Conservation (phyloP, 225 moss, liverwort and hornwort genomes). For the Pseudoscleropodium purum region DNA sequence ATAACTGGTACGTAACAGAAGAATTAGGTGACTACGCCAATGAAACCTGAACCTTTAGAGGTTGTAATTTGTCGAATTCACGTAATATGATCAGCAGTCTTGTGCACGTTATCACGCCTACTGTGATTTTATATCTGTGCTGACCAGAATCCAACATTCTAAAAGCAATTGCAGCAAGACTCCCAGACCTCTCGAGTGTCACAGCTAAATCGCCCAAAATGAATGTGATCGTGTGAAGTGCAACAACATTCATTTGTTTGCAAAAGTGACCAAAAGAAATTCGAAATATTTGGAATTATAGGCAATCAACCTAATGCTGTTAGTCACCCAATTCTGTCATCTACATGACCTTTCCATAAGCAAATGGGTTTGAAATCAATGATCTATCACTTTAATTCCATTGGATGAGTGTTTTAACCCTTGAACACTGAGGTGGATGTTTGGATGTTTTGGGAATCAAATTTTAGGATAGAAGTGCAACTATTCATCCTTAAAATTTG, state of each 20-base stretch:
- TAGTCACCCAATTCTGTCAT: too few species aligned
- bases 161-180: neutral
- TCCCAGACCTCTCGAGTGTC: neutral
- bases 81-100: neutral
- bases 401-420: too few species aligned
- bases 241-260: neutral
- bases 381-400: too few species aligned
- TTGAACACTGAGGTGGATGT: too few species aligned
- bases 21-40: neutral
- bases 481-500: too few species aligned
- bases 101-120: neutral
- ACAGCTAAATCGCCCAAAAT: neutral
- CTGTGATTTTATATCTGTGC: neutral
- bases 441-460: too few species aligned
- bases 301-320: too few species aligned
- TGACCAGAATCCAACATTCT: neutral
- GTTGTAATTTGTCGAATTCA: neutral
- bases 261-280: too few species aligned
- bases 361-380: too few species aligned
- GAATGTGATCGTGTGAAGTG: neutral
- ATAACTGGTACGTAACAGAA: neutral
- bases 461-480: too few species aligned
- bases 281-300: too few species aligned
- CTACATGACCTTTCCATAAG: too few species aligned
- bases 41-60: neutral